These are phyloP conservation scores for Globisporangium emineosum DNA, from an alignment of 352 stramenopile genomes.

Conservation along the genomic window DNA sequence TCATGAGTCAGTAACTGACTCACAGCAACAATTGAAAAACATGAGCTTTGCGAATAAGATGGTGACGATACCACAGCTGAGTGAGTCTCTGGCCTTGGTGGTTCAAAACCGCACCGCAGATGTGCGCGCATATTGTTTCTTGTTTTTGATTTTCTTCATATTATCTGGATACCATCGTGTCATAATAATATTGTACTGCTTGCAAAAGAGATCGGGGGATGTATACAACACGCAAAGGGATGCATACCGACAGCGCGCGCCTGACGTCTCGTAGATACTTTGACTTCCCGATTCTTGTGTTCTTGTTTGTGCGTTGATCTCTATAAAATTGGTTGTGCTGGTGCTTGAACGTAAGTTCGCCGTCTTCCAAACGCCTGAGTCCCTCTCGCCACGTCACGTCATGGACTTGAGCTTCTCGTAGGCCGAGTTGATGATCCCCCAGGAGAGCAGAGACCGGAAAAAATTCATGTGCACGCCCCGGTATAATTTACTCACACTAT, in stretches of 20 bases:
- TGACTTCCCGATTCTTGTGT: background rate
- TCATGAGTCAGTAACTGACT: background rate
- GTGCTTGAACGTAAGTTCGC: background rate
- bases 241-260: background rate
- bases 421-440: slow-evolving; percentile 89
- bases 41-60: too few species aligned
- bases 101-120: background rate
- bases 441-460: slow-evolving; percentile 81
- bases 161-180: slow-evolving; percentile 3
- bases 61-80: too few species aligned
- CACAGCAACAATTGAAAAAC: too few species aligned
- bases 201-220: background rate
- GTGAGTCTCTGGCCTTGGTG: background rate
- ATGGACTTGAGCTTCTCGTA: slow-evolving; percentile 87
- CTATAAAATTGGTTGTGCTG: background rate
- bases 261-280: background rate
- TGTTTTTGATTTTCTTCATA: background rate
- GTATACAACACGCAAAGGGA: background rate
- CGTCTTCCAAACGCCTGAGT: background rate
- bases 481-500: slow-evolving; percentile 62
- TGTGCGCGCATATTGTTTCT: background rate
- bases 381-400: slow-evolving; percentile 27
- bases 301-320: background rate
- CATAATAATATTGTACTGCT: slow-evolving; percentile 12
- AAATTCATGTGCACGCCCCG: slow-evolving; percentile 89